phyloP scores from a whole-genome alignment of 1,284 basidiomycete species.

The Fomitiporia mediterranea region DNA sequence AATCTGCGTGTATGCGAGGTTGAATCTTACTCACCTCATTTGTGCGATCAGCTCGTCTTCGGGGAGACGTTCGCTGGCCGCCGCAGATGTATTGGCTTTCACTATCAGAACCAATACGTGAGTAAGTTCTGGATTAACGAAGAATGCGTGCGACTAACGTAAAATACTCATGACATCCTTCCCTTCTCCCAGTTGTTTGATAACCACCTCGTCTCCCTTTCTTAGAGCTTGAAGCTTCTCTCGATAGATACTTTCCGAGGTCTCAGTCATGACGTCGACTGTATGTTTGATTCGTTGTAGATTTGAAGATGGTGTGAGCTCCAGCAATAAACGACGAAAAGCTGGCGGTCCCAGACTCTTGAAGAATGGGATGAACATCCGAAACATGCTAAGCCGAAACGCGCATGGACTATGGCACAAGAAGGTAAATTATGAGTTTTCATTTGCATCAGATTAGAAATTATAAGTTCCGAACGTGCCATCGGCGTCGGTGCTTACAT shows the following conservation, averaged over 20 bases:
- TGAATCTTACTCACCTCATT: slow-evolving; percentile 15
- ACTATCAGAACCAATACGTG: slow-evolving; percentile 3
- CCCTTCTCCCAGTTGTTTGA: slow-evolving; percentile 18
- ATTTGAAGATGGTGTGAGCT: slow-evolving; percentile 14
- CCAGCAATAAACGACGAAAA: slow-evolving; percentile 18
- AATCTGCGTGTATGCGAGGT: not conserved
- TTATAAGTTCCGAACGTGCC: not conserved
- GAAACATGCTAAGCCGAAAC: slow-evolving; percentile 20
- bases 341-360: slow-evolving; percentile 14
- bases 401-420: slow-evolving; percentile 14
- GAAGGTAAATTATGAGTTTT: not conserved
- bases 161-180: slow-evolving; percentile 21
- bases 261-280: slow-evolving; percentile 20
- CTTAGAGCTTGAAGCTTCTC: slow-evolving; percentile 15
- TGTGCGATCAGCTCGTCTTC: slow-evolving; percentile 20
- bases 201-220: slow-evolving; percentile 14
- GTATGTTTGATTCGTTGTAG: slow-evolving; percentile 19
- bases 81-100: slow-evolving; percentile 17
- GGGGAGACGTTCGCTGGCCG: slow-evolving; percentile 16
- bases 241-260: slow-evolving; percentile 18
- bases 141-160: not conserved
- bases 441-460: not conserved
- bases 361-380: slow-evolving; percentile 19
- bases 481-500: slow-evolving; percentile 10
- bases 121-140: too few species aligned